Evolutionary conservation across 805 yeast species (phyloP), one percentile per base, ranked within the genome.

Genomic region (Groenewaldozyma tartarivorans): DNA sequence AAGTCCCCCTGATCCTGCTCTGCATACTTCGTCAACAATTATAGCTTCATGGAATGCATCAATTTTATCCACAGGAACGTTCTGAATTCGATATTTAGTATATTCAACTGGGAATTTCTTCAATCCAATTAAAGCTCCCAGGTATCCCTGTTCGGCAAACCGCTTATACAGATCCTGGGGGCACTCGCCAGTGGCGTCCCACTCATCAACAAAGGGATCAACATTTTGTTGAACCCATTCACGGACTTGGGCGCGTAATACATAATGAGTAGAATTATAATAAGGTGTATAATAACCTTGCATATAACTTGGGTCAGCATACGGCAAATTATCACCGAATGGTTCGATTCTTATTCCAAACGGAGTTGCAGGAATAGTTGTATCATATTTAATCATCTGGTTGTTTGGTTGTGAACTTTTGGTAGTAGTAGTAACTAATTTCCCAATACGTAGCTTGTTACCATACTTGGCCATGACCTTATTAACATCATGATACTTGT

Each of bases 401-500:
- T 7, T 31, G 6, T 3, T n/a, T n/a, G 9, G 15, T 27, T 13
- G 33, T 16, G 33, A 37, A 37, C 4, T 18, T 18, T 7, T 29
- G 33, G 24, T 47, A 49, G 33, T 36, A 42, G 46, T 48, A 36
- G 45, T 45, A 7, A 41, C 31, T n/a, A 47, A 27, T 16, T 36
- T 45, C 40, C 66, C 66, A 22, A 61, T 58, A 35, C 53, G 48
- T 53, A 42, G 57, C 45, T 61, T 55, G 43, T 42, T 38, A 40
- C 62, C 66, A 36, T 47, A 55, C 45, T 53, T 60, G 48, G 56
- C 53, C 57, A 61, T 55, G 34, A 61, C 60, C 39, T 49, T 50
- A 41, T 51, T 51, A 35, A 48, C 64, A 43, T 65, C 65, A 53
- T 71, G 77, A 54, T 65, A 66, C 49, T 66, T 62, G 53, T 62